Percentiles rank a stretch among this genome's conserved stretches.
Conservation (phyloP, 139 green algal species). For the Marvania coccoides region DNA sequence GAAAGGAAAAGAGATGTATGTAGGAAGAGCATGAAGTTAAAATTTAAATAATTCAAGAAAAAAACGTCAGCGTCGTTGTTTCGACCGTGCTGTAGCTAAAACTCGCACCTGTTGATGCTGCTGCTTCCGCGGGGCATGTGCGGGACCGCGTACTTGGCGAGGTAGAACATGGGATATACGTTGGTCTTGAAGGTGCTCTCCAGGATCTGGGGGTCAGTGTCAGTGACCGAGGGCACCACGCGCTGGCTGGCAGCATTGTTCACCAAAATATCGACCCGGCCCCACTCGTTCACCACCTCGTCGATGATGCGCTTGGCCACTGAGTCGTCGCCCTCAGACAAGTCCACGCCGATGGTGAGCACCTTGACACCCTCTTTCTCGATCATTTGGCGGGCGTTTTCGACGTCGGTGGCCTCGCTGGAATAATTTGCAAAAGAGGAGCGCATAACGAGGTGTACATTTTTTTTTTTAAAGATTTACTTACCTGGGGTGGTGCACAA, state of each 20-base stretch:
- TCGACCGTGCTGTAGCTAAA: too few species aligned
- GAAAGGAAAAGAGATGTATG: too few species aligned
- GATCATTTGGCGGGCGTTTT: conserved; percentile 5
- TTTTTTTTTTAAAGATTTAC: too few species aligned
- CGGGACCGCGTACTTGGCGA: conserved; percentile 44
- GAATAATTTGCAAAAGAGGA: too few species aligned
- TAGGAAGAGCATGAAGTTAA: too few species aligned
- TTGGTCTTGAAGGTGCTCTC: conserved; percentile 44
- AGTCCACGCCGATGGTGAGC: conserved; percentile 6
- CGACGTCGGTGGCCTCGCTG: background rate
- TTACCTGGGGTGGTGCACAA: conserved; percentile 13
- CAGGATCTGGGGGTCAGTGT: conserved; percentile 3
- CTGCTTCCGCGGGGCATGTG: conserved; percentile 43
- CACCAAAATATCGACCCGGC: conserved; percentile 20
- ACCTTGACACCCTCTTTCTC: conserved; percentile 15
- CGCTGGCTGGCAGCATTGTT: conserved; percentile 27
- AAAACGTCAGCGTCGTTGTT: too few species aligned
- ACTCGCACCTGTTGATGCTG: conserved; percentile 78
- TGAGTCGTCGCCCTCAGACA: conserved; percentile 17
- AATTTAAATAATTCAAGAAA: too few species aligned
- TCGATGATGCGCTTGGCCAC: conserved; percentile 13
- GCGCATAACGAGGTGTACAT: too few species aligned
- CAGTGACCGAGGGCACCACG: background rate
- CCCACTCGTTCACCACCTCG: conserved; percentile 17
- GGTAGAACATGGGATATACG: conserved; percentile 61